Percentiles rank a stretch among this genome's conserved stretches.
Conservation (phyloP, 2,329 filamentous ascomycete genomes). For the Sporothrix variecibatus region DNA sequence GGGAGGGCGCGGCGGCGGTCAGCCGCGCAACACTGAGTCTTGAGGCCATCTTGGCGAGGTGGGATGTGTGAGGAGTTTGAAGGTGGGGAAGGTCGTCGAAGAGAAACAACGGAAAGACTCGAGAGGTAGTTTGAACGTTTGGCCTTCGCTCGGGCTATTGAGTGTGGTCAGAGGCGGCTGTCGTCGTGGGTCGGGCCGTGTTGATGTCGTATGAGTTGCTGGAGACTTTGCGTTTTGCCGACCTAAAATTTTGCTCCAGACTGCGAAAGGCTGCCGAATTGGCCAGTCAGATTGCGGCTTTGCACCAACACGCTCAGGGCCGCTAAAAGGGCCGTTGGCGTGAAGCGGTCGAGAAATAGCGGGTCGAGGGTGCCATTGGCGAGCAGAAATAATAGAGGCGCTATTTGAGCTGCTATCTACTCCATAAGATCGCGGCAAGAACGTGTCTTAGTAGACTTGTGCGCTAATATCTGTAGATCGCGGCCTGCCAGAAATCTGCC, state of each 20-base stretch:
- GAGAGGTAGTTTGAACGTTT: too few species aligned
- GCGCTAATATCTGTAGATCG: not conserved
- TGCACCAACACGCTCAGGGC: not conserved
- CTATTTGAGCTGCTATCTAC: not conserved
- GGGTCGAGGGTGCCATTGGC: conserved; percentile 6
- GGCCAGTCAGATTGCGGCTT: conserved; percentile 27
- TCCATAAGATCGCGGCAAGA: conserved; percentile 4
- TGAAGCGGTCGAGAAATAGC: conserved; percentile 12
- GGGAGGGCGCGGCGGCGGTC: conserved; percentile 4
- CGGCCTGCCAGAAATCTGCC: not conserved
- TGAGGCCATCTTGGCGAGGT: conserved; percentile 11
- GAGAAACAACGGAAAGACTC: not conserved
- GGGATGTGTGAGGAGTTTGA: not conserved
- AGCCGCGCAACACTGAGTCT: conserved; percentile 10
- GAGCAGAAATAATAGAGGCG: not conserved
- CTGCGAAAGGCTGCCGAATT: conserved; percentile 23
- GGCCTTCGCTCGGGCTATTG: not conserved
- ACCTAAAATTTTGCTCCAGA: conserved; percentile 14
- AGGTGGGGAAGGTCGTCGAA: not conserved
- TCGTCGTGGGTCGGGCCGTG: not conserved
- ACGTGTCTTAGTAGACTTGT: not conserved
- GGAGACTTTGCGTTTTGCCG: not conserved
- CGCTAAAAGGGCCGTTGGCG: not conserved
- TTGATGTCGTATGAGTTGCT: not conserved
- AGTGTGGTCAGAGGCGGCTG: not conserved